Conservation (phyloP, 2,329 filamentous ascomycete species). For the Bipolaris oryzae region DNA sequence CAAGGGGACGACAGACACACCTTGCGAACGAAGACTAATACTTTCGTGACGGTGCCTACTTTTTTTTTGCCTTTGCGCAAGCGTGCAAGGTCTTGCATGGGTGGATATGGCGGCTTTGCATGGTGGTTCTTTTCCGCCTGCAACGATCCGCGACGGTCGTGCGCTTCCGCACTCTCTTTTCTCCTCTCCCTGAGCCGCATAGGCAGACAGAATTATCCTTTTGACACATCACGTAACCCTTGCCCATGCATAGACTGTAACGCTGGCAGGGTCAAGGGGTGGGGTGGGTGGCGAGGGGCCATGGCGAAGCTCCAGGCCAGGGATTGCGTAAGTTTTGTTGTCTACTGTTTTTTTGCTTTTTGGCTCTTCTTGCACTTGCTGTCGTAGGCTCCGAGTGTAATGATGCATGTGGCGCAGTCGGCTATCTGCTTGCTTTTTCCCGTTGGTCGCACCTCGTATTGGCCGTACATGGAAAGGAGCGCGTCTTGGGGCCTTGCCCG, state of each 20-base stretch:
- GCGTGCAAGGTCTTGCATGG: not conserved
- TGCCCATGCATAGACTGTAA: not conserved
- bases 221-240: not conserved
- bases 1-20: too few species aligned
- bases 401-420: not conserved
- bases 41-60: not conserved
- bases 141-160: not conserved
- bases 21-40: too few species aligned
- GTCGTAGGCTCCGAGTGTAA: not conserved
- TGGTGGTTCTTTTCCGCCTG: not conserved
- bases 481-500: not conserved
- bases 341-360: not conserved
- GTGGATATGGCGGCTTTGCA: not conserved
- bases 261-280: not conserved
- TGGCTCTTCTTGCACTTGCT: not conserved
- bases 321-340: not conserved
- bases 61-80: not conserved
- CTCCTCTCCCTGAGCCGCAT: too few species aligned
- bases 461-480: not conserved
- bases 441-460: not conserved
- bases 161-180: not conserved
- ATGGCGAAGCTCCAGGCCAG: not conserved
- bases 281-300: not conserved
- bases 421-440: not conserved
- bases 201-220: not conserved